Conservation (phyloP, 805 yeast genomes). For the Wickerhamiella alocasiicola region DNA sequence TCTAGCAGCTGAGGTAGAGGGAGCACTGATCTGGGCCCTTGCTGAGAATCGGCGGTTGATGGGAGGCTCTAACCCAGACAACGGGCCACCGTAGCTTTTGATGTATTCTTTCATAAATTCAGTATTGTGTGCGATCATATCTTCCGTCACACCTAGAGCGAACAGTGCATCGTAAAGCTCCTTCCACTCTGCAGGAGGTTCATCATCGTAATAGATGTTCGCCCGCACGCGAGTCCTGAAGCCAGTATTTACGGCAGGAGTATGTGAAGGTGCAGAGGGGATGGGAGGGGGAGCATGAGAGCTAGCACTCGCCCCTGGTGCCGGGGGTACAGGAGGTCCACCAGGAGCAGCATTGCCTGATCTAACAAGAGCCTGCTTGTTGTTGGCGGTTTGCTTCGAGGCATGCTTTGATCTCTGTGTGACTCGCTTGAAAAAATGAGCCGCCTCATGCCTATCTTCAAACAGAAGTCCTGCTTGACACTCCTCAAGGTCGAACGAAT, state of each 20-base stretch:
- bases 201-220: conserved; percentile 54
- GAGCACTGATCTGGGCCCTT: conserved; percentile 8
- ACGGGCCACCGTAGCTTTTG: conserved; percentile 58
- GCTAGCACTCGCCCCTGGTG: conserved; percentile 35
- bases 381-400: conserved; percentile 70
- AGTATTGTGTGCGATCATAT: conserved; percentile 77
- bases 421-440: conserved; percentile 72
- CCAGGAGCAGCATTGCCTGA: conserved; percentile 19
- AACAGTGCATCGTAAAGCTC: conserved; percentile 60
- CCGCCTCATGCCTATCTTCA: conserved; percentile 80
- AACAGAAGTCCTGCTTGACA: conserved; percentile 78
- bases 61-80: conserved; percentile 78
- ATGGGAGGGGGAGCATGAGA: conserved; percentile 6
- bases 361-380: conserved; percentile 69
- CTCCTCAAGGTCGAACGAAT: conserved; percentile 85
- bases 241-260: conserved; percentile 4
- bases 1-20: conserved; percentile 15
- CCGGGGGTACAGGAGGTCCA: conserved; percentile 22
- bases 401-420: conserved; percentile 67
- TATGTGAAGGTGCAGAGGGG: neutral
- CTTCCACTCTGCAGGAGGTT: conserved; percentile 79
- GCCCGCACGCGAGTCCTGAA: conserved; percentile 16
- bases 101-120: conserved; percentile 73
- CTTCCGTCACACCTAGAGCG: conserved; percentile 69
- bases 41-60: conserved; percentile 44